phyloP scores from a whole-genome alignment of 805 yeast genomes.

The Ogataea angusta region DNA sequence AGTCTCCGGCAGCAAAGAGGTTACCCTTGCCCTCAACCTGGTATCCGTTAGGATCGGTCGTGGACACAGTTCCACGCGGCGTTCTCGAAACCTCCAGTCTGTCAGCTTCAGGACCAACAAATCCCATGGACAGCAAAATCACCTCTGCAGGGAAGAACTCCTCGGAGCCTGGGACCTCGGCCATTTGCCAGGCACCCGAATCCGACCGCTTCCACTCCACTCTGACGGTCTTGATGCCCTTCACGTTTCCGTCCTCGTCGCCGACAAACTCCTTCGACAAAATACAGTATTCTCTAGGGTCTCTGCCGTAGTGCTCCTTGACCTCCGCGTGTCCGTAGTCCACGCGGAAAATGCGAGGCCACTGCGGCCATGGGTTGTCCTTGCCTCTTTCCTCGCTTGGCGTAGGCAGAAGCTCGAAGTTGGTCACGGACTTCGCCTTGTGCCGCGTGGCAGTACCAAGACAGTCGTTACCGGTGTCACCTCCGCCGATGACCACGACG shows the following conservation, averaged over 20 bases:
- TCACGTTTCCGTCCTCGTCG: conserved; percentile 91
- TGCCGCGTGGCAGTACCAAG: conserved; percentile 96
- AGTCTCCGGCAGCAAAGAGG: conserved; percentile 94
- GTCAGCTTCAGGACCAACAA: conserved; percentile 91
- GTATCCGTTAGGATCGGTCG: conserved; percentile 62
- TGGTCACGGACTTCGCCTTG: conserved; percentile 90
- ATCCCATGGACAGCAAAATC: conserved; percentile 94
- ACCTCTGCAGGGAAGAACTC: conserved; percentile 93
- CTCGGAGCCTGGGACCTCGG: conserved; percentile 92
- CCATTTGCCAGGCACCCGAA: conserved; percentile 98
- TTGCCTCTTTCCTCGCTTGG: conserved; percentile 84
- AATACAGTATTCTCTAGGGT: conserved; percentile 95
- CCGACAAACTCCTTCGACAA: conserved; percentile 94
- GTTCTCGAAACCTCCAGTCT: conserved; percentile 66
- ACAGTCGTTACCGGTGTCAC: conserved; percentile 99
- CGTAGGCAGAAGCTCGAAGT: conserved; percentile 91
- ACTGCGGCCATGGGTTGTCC: conserved; percentile 99
- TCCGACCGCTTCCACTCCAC: conserved; percentile 98
- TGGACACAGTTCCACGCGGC: conserved; percentile 79
- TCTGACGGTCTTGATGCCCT: conserved; percentile 92
- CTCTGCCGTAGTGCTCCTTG: conserved; percentile 89
- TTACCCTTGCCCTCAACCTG: conserved; percentile 60
- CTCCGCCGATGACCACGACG: conserved; percentile 98
- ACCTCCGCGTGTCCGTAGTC: conserved; percentile 98
- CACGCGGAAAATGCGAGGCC: conserved; percentile 97